A percentile compares a stretch with the other conserved stretches of the same genome.
Evolutionary conservation across 495 filamentous ascomycete genomes (phyloP).

Genomic region (Aspergillus bridgeri): DNA sequence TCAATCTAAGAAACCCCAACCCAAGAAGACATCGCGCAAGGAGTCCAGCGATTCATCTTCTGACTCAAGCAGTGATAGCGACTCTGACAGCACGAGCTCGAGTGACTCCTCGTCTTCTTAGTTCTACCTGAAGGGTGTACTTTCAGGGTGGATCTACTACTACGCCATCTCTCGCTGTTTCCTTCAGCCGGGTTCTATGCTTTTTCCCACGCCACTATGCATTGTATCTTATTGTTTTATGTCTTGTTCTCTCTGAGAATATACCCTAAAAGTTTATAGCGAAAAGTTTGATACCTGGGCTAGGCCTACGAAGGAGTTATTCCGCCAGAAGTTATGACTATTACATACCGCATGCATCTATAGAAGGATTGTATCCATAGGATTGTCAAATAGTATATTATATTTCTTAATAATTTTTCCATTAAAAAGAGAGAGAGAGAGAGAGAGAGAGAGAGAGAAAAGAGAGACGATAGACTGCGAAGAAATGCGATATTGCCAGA

Average conservation of each 20-base stretch:
- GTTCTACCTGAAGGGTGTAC: background rate
- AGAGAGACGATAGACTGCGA: too few species aligned
- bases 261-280: slow-evolving; percentile 5
- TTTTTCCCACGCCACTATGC: background rate
- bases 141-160: background rate
- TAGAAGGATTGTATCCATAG: background rate
- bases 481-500: background rate
- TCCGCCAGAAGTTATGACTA: background rate
- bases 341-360: background rate
- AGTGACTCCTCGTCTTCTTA: slow-evolving; percentile 9
- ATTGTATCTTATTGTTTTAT: background rate
- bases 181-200: background rate
- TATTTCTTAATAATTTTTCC: too few species aligned
- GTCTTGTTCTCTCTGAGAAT: background rate
- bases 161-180: background rate
- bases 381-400: background rate
- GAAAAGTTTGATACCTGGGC: slow-evolving; percentile 12
- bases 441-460: too few species aligned
- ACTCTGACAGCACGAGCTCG: slow-evolving; percentile 18
- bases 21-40: background rate
- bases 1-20: background rate
- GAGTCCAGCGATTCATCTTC: slow-evolving; percentile 8
- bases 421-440: too few species aligned
- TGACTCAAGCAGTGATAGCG: slow-evolving; percentile 20
- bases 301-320: slow-evolving; percentile 5